Evolutionary conservation across 345 rosid species (phyloP).

Genomic region (Salix exigua): DNA sequence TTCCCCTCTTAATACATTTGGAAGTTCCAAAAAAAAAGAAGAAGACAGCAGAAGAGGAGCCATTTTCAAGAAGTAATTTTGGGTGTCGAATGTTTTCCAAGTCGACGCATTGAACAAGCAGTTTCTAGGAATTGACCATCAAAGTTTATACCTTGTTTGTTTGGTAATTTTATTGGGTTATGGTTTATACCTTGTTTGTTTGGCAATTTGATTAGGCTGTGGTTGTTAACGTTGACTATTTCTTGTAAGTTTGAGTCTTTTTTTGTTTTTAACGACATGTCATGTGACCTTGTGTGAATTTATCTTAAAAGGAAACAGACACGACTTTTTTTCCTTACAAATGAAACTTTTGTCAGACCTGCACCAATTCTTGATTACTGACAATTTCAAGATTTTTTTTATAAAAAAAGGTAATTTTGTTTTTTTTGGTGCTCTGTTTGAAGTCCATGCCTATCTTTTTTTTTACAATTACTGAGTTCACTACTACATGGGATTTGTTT

Average conservation of each 20-base stretch:
- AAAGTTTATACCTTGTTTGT: not conserved
- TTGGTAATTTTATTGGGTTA: not conserved
- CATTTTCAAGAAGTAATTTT: not conserved
- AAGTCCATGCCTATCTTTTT: not conserved
- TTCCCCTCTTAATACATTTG: too few relatives aligned
- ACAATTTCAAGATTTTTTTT: not conserved
- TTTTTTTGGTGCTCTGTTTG: not conserved
- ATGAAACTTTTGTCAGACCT: not conserved
- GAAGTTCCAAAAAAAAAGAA: too few relatives aligned
- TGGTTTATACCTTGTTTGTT: not conserved
- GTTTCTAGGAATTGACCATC: not conserved
- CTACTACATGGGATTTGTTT: too few relatives aligned
- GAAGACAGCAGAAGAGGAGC: not conserved
- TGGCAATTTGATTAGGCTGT: not conserved
- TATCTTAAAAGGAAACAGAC: too few relatives aligned
- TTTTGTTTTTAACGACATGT: not conserved
- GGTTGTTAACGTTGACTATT: not conserved
- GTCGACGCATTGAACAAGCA: conserved; percentile 34
- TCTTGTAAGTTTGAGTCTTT: not conserved
- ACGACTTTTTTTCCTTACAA: too few relatives aligned
- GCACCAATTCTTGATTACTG: not conserved
- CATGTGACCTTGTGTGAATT: not conserved
- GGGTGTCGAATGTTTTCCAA: not conserved
- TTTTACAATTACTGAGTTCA: too few relatives aligned
- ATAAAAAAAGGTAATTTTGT: too few relatives aligned